A percentile compares a stretch with the other conserved stretches of the same genome.
Conservation (phyloP, 73 alveolate species). For the Halteria grandinella region DNA sequence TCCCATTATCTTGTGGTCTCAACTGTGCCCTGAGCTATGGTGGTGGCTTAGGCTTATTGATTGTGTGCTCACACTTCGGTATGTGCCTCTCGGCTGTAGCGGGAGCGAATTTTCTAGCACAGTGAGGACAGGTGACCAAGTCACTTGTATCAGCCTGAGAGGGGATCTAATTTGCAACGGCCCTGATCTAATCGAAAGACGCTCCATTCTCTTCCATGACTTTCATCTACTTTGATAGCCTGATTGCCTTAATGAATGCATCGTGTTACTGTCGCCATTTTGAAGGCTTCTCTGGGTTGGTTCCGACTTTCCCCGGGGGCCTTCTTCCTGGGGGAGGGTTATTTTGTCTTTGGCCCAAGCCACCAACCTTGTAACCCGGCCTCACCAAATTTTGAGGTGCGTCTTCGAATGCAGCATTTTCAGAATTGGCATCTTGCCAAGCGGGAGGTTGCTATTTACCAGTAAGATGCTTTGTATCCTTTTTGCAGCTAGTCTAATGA, state of each 20-base stretch:
- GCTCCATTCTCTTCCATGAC: conserved; percentile 81
- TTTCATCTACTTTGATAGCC: conserved; percentile 71
- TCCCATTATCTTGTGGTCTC: too few species aligned
- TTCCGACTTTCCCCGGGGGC: neutral
- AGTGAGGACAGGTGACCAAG: conserved; percentile 60
- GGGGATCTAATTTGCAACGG: conserved; percentile 44
- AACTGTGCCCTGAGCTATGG: too few species aligned
- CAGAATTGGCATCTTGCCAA: too few species aligned
- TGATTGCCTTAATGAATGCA: conserved; percentile 65
- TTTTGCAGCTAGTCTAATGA: conserved; percentile 31
- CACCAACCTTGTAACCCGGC: too few species aligned
- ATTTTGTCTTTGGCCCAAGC: too few species aligned
- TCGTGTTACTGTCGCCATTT: conserved; percentile 82
- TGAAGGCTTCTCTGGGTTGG: conserved; percentile 22
- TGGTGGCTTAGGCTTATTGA: conserved; percentile 70
- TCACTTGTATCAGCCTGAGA: conserved; percentile 45
- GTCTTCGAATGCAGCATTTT: too few species aligned
- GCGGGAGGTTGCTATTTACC: neutral
- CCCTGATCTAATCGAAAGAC: conserved; percentile 63
- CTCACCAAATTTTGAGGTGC: too few species aligned
- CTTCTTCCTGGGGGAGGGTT: neutral
- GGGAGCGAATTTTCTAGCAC: conserved; percentile 67
- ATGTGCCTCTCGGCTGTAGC: conserved; percentile 73
- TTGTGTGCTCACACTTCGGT: conserved; percentile 66
- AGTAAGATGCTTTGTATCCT: conserved; percentile 36